Percentiles rank a stretch among this genome's conserved stretches.
Evolutionary conservation across 495 filamentous ascomycete species (phyloP).

Genomic region (Stereocaulon alpinum): DNA sequence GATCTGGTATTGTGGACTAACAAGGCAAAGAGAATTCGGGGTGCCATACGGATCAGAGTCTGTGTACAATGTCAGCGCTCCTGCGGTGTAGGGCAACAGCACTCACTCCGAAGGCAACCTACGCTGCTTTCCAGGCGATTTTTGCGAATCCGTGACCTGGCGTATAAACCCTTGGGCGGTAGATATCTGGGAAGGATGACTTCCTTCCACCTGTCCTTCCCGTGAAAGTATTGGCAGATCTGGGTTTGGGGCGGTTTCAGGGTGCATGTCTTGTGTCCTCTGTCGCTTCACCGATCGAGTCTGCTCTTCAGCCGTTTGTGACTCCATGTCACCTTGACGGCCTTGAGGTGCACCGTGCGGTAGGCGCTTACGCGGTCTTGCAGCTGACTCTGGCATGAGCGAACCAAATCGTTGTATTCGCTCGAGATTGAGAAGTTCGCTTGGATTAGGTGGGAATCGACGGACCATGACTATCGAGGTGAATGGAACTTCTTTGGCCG

Average conservation of each 20-base stretch:
- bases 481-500: constrained; percentile 1
- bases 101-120: not conserved
- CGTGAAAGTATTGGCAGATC: not conserved
- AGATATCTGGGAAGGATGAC: not conserved
- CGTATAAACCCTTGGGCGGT: constrained; percentile 8
- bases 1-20: not conserved
- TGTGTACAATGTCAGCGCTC: constrained; percentile 1
- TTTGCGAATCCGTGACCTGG: constrained; percentile 19
- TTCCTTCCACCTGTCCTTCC: not conserved
- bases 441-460: constrained; percentile 14
- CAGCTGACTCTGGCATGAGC: constrained; percentile 17
- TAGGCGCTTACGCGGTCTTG: constrained; percentile 18
- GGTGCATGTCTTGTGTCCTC: not conserved
- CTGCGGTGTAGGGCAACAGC: not conserved
- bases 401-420: constrained; percentile 18
- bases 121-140: constrained; percentile 11
- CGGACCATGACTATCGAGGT: constrained; percentile 17
- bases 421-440: constrained; percentile 3
- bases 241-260: not conserved
- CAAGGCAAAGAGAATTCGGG: constrained; percentile 15
- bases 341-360: not conserved
- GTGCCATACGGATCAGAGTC: constrained; percentile 20
- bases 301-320: not conserved
- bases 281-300: constrained; percentile 5
- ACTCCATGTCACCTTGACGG: not conserved